A percentile compares a stretch with the other conserved stretches of the same genome.
Conservation (phyloP, 768 basidiomycete genomes). For the Pleurotus tuber-regium region DNA sequence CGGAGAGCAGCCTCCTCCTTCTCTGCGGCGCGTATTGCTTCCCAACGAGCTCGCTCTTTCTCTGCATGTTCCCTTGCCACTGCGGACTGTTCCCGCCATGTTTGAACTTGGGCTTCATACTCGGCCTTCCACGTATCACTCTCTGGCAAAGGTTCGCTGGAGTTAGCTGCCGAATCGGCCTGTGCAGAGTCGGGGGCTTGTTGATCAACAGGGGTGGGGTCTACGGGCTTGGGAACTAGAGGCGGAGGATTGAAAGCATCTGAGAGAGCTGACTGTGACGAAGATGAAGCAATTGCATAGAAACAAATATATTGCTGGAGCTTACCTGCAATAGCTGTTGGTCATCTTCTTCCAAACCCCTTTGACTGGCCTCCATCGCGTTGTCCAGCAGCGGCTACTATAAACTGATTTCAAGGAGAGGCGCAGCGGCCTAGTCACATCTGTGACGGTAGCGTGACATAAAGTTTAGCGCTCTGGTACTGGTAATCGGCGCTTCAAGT, state of each 20-base stretch:
- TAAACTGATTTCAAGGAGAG: too few species aligned
- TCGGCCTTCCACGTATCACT: constrained; percentile 58
- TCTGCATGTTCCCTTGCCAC: constrained; percentile 75
- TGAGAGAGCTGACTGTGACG: constrained; percentile 3
- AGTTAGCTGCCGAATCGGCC: constrained; percentile 8
- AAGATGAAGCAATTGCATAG: background rate
- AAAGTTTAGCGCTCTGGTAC: too few species aligned
- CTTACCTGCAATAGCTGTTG: constrained; percentile 1
- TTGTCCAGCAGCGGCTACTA: background rate
- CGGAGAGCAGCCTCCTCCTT: constrained; percentile 38
- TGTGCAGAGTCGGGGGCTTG: background rate
- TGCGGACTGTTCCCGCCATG: constrained; percentile 74
- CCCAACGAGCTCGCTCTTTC: constrained; percentile 70
- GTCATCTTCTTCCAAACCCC: background rate
- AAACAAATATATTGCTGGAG: background rate
- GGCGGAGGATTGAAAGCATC: constrained; percentile 6
- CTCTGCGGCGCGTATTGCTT: constrained; percentile 58
- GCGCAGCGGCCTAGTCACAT: too few species aligned
- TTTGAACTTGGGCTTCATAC: constrained; percentile 65
- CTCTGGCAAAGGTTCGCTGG: constrained; percentile 23
- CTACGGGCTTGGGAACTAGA: background rate
- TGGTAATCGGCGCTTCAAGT: too few species aligned
- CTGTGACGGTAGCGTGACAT: too few species aligned
- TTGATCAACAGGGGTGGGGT: background rate
- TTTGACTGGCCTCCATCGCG: background rate